These are phyloP conservation scores for Brettanomyces bruxellensis DNA, from an alignment of 805 yeast genomes.

Conservation along the genomic window DNA sequence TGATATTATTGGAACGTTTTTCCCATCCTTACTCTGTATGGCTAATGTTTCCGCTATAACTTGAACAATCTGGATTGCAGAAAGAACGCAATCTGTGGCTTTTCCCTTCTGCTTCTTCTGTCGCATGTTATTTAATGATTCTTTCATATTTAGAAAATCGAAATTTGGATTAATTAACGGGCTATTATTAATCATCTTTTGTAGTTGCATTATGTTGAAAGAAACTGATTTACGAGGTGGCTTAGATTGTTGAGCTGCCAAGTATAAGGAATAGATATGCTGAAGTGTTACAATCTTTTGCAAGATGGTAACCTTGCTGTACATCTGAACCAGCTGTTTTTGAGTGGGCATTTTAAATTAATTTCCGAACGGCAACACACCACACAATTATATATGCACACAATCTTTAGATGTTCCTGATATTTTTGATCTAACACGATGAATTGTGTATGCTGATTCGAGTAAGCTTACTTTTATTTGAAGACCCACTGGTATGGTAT, in stretches of 20 bases:
- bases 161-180: constrained; percentile 27
- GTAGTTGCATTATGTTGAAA: constrained; percentile 27
- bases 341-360: constrained; percentile 16
- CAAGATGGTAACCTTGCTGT: constrained; percentile 23
- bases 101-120: constrained; percentile 13
- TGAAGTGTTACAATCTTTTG: constrained; percentile 29
- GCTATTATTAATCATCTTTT: constrained; percentile 27
- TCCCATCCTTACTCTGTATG: constrained; percentile 19
- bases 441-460: no score
- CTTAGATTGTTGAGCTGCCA: constrained; percentile 25
- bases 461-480: no score
- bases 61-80: constrained; percentile 27
- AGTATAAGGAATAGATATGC: constrained; percentile 26
- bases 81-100: constrained; percentile 15
- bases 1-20: constrained; percentile 21
- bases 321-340: constrained; percentile 19
- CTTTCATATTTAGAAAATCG: constrained; percentile 24
- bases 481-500: no score
- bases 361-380: no score
- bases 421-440: no score
- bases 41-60: constrained; percentile 27
- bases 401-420: no score
- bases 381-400: no score
- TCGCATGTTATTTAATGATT: constrained; percentile 15
- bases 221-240: constrained; percentile 26